Evolutionary conservation across 257 asterid species (phyloP).

Genomic region (Coffea eugenioides): DNA sequence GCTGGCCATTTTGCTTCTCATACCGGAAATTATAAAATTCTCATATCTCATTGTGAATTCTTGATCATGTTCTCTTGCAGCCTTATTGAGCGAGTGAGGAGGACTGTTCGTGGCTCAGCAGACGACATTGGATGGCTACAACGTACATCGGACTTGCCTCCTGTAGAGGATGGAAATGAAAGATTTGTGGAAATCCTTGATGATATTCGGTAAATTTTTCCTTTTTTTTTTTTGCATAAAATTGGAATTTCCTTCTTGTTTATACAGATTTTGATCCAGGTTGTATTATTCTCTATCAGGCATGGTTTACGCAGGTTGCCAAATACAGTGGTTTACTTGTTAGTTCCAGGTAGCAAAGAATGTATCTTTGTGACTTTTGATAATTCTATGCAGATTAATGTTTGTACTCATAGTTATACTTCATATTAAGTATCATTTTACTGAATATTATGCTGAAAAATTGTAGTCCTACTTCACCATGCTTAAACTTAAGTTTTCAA

Average conservation of each 20-base stretch:
- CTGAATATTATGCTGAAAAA: too few species aligned
- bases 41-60: not conserved
- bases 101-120: constrained; percentile 96
- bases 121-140: constrained; percentile 97
- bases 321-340: constrained; percentile 80
- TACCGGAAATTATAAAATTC: not conserved
- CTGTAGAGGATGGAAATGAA: constrained; percentile 83
- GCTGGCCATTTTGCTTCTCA: not conserved
- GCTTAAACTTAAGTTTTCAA: too few species aligned
- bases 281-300: constrained; percentile 42
- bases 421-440: too few species aligned
- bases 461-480: too few species aligned
- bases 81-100: constrained; percentile 58
- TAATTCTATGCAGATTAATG: not conserved
- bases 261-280: constrained; percentile 21
- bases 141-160: constrained; percentile 72
- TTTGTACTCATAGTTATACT: not conserved
- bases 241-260: constrained; percentile 8
- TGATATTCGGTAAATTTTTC: constrained; percentile 54
- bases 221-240: not conserved
- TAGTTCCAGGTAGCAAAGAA: constrained; percentile 81
- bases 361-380: constrained; percentile 10
- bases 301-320: constrained; percentile 93
- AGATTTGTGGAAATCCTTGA: constrained; percentile 74
- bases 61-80: constrained; percentile 21